phyloP scores from a whole-genome alignment of 2,329 filamentous ascomycete genomes.

The Parafenestella ontariensis region DNA sequence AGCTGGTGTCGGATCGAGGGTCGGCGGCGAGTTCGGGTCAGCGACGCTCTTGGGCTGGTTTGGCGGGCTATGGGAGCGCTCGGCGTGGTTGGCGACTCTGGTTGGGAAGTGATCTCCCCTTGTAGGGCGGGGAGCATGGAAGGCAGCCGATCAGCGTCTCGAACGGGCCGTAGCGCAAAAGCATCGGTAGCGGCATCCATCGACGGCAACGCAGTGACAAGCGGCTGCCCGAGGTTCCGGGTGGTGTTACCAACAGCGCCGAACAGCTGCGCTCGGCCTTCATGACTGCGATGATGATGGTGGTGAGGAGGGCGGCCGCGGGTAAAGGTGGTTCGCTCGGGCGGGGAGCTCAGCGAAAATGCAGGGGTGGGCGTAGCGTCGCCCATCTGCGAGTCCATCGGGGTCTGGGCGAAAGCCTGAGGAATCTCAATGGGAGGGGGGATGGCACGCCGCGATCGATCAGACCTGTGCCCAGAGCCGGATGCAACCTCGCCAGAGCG shows the following conservation, averaged over 20 bases:
- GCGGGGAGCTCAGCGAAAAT: conserved; percentile 72
- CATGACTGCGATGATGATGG: conserved; percentile 56
- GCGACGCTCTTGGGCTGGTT: conserved; percentile 53
- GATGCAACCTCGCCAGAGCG: conserved; percentile 49
- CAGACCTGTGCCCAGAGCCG: conserved; percentile 50
- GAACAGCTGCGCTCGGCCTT: conserved; percentile 49
- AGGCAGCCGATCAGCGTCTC: conserved; percentile 84
- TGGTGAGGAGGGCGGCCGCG: conserved; percentile 62
- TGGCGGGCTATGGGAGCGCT: conserved; percentile 41
- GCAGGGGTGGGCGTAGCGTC: conserved; percentile 69
- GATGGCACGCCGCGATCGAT: conserved; percentile 71
- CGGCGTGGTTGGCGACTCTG: conserved; percentile 67
- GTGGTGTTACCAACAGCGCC: conserved; percentile 30
- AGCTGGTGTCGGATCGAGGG: conserved; percentile 90
- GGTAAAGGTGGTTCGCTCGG: conserved; percentile 71
- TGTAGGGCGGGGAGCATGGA: conserved; percentile 79
- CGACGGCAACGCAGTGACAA: conserved; percentile 70
- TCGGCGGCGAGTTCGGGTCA: conserved; percentile 67
- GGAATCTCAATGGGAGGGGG: conserved; percentile 87
- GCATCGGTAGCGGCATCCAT: conserved; percentile 71
- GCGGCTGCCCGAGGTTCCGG: conserved; percentile 67
- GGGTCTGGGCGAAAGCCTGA: conserved; percentile 53
- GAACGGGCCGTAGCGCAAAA: conserved; percentile 77
- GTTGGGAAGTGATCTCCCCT: conserved; percentile 79
- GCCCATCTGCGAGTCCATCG: conserved; percentile 59